Base-by-base conservation (phyloP, 768 basidiomycete genomes). In the Pisolithus tinctorius region DNA sequence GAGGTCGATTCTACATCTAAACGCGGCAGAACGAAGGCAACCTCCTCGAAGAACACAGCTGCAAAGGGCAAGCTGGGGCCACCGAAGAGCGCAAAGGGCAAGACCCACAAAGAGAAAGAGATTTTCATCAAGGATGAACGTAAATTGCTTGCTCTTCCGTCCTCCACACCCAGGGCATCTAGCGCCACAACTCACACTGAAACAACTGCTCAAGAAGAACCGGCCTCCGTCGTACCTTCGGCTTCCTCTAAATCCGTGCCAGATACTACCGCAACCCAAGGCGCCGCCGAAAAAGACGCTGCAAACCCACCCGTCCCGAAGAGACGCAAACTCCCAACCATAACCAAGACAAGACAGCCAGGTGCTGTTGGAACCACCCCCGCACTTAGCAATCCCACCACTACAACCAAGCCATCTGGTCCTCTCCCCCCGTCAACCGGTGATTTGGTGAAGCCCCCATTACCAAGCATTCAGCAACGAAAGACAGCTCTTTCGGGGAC, bases 291-390 rank as follows among this genome's bases (percentile, higher is more conserved):
- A 6, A 30, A 36, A 34, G 45, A 36, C 17, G 53, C 44, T 1
- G 47, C 61, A 13, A 51, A 55, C 29, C 65, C 62, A 25, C 7
- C 56, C 25, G 48, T 72, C 17, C 69, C 71, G n/a, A 83, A 79
- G 71, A 85, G 82, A 63, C 76, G 72, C 37, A 87, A 85, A 60
- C 71, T 83, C 20, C 82, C 84, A 0, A 68, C 77, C n/a, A 86
- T 86, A 54, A 84, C 78, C 71, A 84, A 85, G 69, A 80, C 72
- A 65, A 83, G 84, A 63, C 57, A 62, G n/a, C 46, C 63, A 8
- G 45, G 60, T 10, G 53, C 63, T 14, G 58, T 62, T 2, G 52
- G 58, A 4, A 56, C 63, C n/a, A 40, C 45, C 9, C 52, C 64
- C 0, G 58, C 62, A 1, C 54, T 68, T 1, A 46, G 44, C 38